Evolutionary conservation across 805 yeast genomes (phyloP).

Genomic region (Diddensiella santjacobensis): DNA sequence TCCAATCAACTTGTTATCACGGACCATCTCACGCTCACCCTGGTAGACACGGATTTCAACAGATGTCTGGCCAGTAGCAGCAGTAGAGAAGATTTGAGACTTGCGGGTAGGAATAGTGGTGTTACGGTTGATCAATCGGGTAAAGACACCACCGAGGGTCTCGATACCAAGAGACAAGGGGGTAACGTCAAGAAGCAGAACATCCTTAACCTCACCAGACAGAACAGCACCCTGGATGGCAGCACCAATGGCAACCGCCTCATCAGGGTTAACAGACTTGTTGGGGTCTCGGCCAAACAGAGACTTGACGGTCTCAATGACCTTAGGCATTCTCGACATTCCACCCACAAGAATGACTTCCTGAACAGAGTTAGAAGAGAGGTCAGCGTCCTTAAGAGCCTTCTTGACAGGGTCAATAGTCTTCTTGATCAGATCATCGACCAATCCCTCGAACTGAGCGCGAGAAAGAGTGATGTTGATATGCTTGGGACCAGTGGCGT

Average conservation of each 20-base stretch:
- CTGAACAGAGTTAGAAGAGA: conserved; percentile 60
- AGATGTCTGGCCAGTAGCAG: conserved; percentile 94
- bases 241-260: conserved; percentile 94
- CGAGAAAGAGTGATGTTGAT: conserved; percentile 66
- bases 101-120: conserved; percentile 96
- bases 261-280: conserved; percentile 92
- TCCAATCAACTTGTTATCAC: conserved; percentile 96
- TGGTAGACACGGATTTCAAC: conserved; percentile 98
- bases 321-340: conserved; percentile 92
- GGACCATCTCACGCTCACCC: conserved; percentile 97
- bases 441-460: conserved; percentile 63
- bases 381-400: conserved; percentile 77
- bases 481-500: conserved; percentile 77
- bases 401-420: conserved; percentile 75
- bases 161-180: conserved; percentile 93
- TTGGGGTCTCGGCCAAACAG: conserved; percentile 82
- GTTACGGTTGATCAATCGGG: conserved; percentile 85
- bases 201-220: conserved; percentile 93
- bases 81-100: conserved; percentile 94
- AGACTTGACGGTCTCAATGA: conserved; percentile 66
- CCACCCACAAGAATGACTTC: conserved; percentile 88
- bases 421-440: conserved; percentile 65
- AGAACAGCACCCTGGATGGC: conserved; percentile 97
- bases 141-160: conserved; percentile 97
- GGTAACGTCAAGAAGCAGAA: conserved; percentile 81